Percentiles rank a stretch among this genome's conserved stretches.
Conservation (phyloP, 2,329 filamentous ascomycete species). For the Phyllosticta paracitricarpa region DNA sequence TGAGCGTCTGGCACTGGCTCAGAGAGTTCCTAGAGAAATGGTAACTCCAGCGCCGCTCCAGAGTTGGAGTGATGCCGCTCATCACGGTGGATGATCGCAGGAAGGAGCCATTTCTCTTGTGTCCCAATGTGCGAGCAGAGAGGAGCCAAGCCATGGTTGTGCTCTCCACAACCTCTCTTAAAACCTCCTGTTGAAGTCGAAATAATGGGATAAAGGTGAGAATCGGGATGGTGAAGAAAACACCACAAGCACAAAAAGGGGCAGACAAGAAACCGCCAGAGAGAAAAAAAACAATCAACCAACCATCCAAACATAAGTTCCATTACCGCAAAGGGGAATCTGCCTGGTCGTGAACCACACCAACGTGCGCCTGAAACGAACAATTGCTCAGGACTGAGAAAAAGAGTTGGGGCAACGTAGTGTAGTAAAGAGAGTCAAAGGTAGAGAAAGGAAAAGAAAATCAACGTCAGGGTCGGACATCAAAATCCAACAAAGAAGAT, state of each 20-base stretch:
- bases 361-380: slow-evolving; percentile 4
- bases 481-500: neutral
- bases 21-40: too few species aligned
- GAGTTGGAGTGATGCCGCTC: too few species aligned
- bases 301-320: neutral
- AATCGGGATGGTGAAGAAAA: neutral
- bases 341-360: slow-evolving; percentile 7
- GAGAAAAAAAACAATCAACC: neutral
- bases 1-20: neutral
- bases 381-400: neutral
- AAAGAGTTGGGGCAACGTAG: neutral
- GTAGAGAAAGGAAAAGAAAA: neutral
- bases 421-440: neutral
- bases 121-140: neutral
- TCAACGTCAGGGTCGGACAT: too few species aligned
- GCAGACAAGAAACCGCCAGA: neutral
- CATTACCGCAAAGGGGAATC: slow-evolving; percentile 9
- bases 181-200: neutral
- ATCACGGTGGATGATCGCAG: too few species aligned
- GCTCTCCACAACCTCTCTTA: neutral
- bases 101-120: too few species aligned
- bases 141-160: neutral
- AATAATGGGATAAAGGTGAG: neutral
- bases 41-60: too few species aligned
- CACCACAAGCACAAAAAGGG: neutral